Percentiles rank a stretch among this genome's conserved stretches.
Evolutionary conservation across 116 monocot genomes (phyloP).

Genomic region (Cymodocea nodosa): DNA sequence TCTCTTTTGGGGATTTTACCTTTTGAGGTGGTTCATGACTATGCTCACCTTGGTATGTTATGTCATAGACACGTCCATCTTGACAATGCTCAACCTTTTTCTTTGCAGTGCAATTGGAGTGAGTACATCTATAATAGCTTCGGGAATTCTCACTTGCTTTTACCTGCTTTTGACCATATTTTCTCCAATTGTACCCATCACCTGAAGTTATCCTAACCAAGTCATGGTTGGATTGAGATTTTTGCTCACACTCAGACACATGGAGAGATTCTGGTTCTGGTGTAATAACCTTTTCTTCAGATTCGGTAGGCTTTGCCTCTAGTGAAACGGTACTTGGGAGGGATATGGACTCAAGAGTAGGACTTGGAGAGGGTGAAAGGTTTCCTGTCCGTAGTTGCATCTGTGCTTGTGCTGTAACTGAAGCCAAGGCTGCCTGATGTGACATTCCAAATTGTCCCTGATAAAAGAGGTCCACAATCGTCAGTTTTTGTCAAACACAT

Average conservation of each 20-base stretch:
- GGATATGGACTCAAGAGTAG: conserved; percentile 19
- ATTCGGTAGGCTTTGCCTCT: conserved; percentile 15
- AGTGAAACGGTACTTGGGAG: conserved; percentile 19
- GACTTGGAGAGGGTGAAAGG: conserved; percentile 16
- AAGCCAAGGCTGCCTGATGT: conserved; percentile 87
- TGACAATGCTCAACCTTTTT: conserved; percentile 83
- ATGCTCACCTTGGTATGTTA: conserved; percentile 60
- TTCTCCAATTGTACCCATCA: conserved; percentile 94
- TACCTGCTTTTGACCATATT: conserved; percentile 98
- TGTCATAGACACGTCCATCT: conserved; percentile 66
- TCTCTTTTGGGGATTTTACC: conserved; percentile 36
- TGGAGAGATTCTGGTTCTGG: conserved; percentile 8
- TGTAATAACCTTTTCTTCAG: conserved; percentile 12
- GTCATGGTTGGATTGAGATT: conserved; percentile 20
- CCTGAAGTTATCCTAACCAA: conserved; percentile 26
- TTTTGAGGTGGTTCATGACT: conserved; percentile 77
- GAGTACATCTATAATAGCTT: conserved; percentile 91
- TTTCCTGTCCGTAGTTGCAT: conserved; percentile 51
- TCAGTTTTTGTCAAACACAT: not conserved
- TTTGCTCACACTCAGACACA: conserved; percentile 18
- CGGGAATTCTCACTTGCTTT: conserved; percentile 76
- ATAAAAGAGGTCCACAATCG: conserved; percentile 2
- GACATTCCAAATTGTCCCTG: conserved; percentile 88
- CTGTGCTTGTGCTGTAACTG: conserved; percentile 87
- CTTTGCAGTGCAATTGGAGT: conserved; percentile 58